A percentile compares a stretch with the other conserved stretches of the same genome.
phyloP scores from a whole-genome alignment of 208 protist species.

The Acanthamoeba divionensis region DNA sequence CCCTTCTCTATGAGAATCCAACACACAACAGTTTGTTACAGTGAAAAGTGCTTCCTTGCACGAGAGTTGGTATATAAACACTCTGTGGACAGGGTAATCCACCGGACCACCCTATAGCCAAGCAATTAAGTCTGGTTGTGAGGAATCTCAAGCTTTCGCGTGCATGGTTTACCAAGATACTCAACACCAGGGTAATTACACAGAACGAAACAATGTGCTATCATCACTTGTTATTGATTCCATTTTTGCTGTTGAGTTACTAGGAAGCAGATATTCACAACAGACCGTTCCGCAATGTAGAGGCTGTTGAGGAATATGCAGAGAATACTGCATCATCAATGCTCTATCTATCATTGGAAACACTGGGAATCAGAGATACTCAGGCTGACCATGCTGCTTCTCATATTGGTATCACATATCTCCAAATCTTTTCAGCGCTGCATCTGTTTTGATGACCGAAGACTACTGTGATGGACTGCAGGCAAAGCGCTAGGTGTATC shows the following conservation, averaged over 20 bases:
- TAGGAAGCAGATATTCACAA: background rate
- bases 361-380: background rate
- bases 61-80: background rate
- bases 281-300: background rate
- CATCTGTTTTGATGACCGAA: background rate
- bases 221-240: background rate
- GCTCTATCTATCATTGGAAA: slow-evolving; percentile 51
- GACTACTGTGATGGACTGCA: background rate
- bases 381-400: slow-evolving; percentile 53
- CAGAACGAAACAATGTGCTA: background rate
- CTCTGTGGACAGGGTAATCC: background rate
- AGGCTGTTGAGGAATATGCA: slow-evolving; percentile 15
- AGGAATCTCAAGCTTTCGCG: background rate
- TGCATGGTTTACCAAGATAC: slow-evolving; percentile 1
- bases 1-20: background rate
- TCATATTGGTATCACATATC: slow-evolving; percentile 7
- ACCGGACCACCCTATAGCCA: background rate
- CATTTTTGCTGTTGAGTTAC: background rate
- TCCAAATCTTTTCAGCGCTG: background rate
- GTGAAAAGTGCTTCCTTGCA: background rate
- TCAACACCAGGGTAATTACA: background rate
- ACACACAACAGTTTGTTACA: background rate
- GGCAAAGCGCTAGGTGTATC: slow-evolving; percentile 50
- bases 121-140: background rate
- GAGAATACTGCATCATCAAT: slow-evolving; percentile 42